Evolutionary conservation across 2,329 filamentous ascomycete genomes (phyloP).

Genomic region (Neoscytalidium dimidiatum): DNA sequence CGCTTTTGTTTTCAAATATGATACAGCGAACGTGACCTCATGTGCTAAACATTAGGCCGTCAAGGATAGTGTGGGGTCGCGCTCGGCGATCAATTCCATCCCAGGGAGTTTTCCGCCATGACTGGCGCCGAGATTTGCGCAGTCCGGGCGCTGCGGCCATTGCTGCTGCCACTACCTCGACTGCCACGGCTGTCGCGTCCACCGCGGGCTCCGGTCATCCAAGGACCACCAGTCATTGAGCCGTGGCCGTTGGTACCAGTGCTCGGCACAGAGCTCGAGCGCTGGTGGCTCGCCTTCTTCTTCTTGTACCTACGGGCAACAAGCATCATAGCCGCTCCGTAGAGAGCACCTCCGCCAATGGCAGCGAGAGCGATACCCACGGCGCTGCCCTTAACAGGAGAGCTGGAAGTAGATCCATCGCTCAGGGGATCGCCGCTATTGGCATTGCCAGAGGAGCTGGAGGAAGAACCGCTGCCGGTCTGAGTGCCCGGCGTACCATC

Average conservation of each 20-base stretch:
- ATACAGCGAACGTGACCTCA: conserved; percentile 31
- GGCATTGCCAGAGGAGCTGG: conserved; percentile 30
- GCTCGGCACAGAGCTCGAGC: conserved; percentile 74
- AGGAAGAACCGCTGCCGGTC: conserved; percentile 39
- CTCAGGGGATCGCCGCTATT: conserved; percentile 49
- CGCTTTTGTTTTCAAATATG: conserved; percentile 28
- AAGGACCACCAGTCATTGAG: conserved; percentile 47
- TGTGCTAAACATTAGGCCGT: conserved; percentile 19
- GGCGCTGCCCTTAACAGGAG: conserved; percentile 64
- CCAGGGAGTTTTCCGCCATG: conserved; percentile 90
- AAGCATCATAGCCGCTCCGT: conserved; percentile 92
- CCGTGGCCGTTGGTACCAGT: conserved; percentile 57
- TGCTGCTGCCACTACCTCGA: conserved; percentile 62
- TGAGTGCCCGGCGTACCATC: conserved; percentile 42
- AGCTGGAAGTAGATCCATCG: conserved; percentile 46
- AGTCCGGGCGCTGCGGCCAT: conserved; percentile 63
- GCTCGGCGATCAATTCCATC: conserved; percentile 73
- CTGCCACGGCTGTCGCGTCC: conserved; percentile 37
- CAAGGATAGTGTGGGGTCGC: background rate
- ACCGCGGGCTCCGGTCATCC: conserved; percentile 47
- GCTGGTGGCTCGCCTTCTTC: conserved; percentile 75
- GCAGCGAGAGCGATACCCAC: conserved; percentile 74
- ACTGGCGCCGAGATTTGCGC: conserved; percentile 85
- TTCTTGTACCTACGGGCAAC: conserved; percentile 88
- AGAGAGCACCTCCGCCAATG: conserved; percentile 77